phyloP scores from a whole-genome alignment of 257 asterid species.

The Mentha longifolia region DNA sequence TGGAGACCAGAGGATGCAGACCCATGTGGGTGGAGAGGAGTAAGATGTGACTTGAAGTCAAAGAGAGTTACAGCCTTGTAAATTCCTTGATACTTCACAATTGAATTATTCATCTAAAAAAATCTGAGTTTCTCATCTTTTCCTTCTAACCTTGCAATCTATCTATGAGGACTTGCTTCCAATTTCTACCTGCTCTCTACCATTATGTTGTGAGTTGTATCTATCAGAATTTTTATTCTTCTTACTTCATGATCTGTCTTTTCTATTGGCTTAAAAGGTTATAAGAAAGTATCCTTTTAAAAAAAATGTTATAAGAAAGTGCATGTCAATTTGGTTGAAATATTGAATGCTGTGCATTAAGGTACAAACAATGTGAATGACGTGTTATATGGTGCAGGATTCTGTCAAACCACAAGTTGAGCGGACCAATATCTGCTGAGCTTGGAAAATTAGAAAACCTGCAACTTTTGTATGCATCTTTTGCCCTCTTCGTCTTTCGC shows the following conservation, averaged over 20 bases:
- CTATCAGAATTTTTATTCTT: slow-evolving; percentile 13
- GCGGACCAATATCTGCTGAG: slow-evolving; percentile 78
- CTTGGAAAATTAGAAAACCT: slow-evolving; percentile 76
- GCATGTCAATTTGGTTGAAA: slow-evolving; percentile 12
- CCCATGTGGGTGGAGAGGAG: slow-evolving; percentile 89
- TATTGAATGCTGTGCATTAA: slow-evolving; percentile 21
- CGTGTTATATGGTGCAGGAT: slow-evolving; percentile 53
- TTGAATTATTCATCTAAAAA: slow-evolving; percentile 3
- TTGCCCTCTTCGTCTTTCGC: slow-evolving; percentile 26
- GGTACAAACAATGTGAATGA: slow-evolving; percentile 25
- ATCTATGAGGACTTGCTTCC: slow-evolving; percentile 8
- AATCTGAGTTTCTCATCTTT: slow-evolving; percentile 19
- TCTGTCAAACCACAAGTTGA: slow-evolving; percentile 79
- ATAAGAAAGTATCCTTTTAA: not conserved
- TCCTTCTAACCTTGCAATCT: not conserved
- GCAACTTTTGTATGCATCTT: slow-evolving; percentile 65
- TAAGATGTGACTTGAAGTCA: slow-evolving; percentile 70
- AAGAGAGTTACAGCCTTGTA: slow-evolving; percentile 79
- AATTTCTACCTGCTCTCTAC: slow-evolving; percentile 16
- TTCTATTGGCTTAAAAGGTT: slow-evolving; percentile 12
- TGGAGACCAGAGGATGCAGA: slow-evolving; percentile 89
- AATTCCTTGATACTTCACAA: slow-evolving; percentile 39
- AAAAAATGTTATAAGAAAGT: not conserved
- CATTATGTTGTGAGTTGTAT: not conserved
- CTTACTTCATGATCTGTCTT: slow-evolving; percentile 18